Base-by-base conservation (phyloP, 1,284 basidiomycete genomes). In the Caloboletus firmus region DNA sequence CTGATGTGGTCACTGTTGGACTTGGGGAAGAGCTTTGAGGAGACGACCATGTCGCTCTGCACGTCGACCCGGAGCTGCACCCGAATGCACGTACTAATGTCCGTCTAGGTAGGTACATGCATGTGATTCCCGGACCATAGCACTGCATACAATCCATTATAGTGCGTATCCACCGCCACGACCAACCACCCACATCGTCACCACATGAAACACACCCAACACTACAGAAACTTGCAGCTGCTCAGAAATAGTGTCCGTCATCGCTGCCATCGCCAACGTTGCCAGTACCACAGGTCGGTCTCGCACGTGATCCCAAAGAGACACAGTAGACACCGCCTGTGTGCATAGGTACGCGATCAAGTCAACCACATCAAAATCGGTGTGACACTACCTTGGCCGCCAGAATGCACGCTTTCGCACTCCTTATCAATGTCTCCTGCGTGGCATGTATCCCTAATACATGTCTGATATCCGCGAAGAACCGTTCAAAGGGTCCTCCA, bases 191-290 rank as follows among this genome's bases (percentile, higher is more conserved):
- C 57, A 57, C 57, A 71, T 62, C 22, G 63, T 50, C 44, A 58
- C 66, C 11, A 76, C 41, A 65, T 82, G 80, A 11, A 75, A 59
- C 11, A 67, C 37, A 0, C 71, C 76, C 24, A 82, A 65, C 34
- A 73, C 56, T 5, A 75, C 45, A 3, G 77, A 76, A 15, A 72
- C 59, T 53, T 59, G 59, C 13, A 78, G 48, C 6, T 66, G 65
- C 42, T 79, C 80, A 28, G 78, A 72, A 60, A 76, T 70, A 8
- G 76, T 79, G 66, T 82, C 80, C 49, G 70, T 52, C 34, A 81
- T 58, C 1, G 79, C 81, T 3, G 75, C 71, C 6, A 68, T 58
- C 31, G 74, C 59, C 44, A 79, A 59, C 15, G 67, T 51, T 0
- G 45, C 57, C 54, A 76, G 74, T 28, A 78, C 54, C 2, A 66